These are phyloP conservation scores for Corynespora cassiicola DNA, from an alignment of 2,329 filamentous ascomycete species.

Conservation along the genomic window DNA sequence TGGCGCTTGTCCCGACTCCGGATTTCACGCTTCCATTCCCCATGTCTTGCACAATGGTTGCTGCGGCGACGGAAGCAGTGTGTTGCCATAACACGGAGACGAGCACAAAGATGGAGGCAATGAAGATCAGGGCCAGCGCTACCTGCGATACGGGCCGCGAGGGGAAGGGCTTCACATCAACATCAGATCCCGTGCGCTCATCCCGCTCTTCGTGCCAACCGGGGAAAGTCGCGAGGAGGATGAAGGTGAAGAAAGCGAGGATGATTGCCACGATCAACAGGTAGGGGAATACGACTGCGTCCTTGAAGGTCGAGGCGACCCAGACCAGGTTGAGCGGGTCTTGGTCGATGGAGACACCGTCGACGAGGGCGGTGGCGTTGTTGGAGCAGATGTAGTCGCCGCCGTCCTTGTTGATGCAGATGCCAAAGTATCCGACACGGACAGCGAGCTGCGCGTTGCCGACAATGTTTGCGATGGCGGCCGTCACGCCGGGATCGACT, in stretches of 20 bases:
- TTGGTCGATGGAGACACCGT: slow-evolving; percentile 87
- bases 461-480: slow-evolving; percentile 88
- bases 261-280: slow-evolving; percentile 98
- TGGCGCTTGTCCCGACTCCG: slow-evolving; percentile 90
- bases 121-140: slow-evolving; percentile 88
- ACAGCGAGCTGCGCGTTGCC: slow-evolving; percentile 84
- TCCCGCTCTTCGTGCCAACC: slow-evolving; percentile 95
- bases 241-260: slow-evolving; percentile 93
- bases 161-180: slow-evolving; percentile 93
- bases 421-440: slow-evolving; percentile 96
- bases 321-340: slow-evolving; percentile 97
- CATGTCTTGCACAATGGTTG: slow-evolving; percentile 90
- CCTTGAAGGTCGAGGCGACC: slow-evolving; percentile 96
- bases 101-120: slow-evolving; percentile 69
- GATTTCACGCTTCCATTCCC: slow-evolving; percentile 87
- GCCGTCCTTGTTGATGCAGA: slow-evolving; percentile 91
- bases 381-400: slow-evolving; percentile 95
- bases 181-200: slow-evolving; percentile 75
- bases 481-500: slow-evolving; percentile 86
- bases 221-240: slow-evolving; percentile 94
- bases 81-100: slow-evolving; percentile 85
- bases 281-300: slow-evolving; percentile 98
- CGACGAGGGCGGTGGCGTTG: slow-evolving; percentile 91
- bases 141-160: slow-evolving; percentile 91
- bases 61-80: slow-evolving; percentile 93